These are phyloP conservation scores for Ceratocystis cacaofunesta DNA, from an alignment of 2,329 filamentous ascomycete genomes.

Conservation along the genomic window DNA sequence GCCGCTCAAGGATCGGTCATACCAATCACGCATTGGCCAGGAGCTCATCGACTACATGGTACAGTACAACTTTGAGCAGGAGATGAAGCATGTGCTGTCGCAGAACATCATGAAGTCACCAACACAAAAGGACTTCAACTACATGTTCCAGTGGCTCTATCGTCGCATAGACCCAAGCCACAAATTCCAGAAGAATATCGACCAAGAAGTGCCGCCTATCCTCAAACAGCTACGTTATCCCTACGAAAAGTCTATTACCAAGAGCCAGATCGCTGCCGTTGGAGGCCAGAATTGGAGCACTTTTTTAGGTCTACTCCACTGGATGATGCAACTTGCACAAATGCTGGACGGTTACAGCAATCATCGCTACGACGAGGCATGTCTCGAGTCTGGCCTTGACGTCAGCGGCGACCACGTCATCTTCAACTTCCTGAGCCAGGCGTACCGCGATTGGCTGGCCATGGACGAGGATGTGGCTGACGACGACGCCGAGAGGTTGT, in stretches of 20 bases:
- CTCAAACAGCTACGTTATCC: slow-evolving; percentile 90
- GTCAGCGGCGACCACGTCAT: slow-evolving; percentile 83
- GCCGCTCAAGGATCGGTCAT: slow-evolving; percentile 65
- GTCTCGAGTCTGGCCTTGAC: slow-evolving; percentile 74
- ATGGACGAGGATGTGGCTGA: slow-evolving; percentile 82
- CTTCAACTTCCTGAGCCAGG: slow-evolving; percentile 77
- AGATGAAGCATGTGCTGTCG: slow-evolving; percentile 88
- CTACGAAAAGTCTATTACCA: slow-evolving; percentile 88
- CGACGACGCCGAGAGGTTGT: slow-evolving; percentile 62
- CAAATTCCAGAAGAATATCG: slow-evolving; percentile 84
- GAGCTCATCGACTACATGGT: slow-evolving; percentile 85
- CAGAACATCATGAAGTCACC: slow-evolving; percentile 85
- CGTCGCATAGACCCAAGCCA: slow-evolving; percentile 89
- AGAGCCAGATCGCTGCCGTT: slow-evolving; percentile 86
- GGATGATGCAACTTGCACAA: slow-evolving; percentile 96
- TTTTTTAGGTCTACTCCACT: slow-evolving; percentile 84
- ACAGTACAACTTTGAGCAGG: slow-evolving; percentile 90
- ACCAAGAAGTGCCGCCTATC: slow-evolving; percentile 84
- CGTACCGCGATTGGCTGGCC: slow-evolving; percentile 85
- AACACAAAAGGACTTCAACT: slow-evolving; percentile 95
- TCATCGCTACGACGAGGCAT: slow-evolving; percentile 79
- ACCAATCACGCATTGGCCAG: slow-evolving; percentile 68
- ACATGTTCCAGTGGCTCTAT: slow-evolving; percentile 97
- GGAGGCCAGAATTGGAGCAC: slow-evolving; percentile 95
- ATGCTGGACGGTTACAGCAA: slow-evolving; percentile 75